These are phyloP conservation scores for Thermothielavioides terrestris DNA, from an alignment of 495 filamentous ascomycete genomes.

Conservation along the genomic window DNA sequence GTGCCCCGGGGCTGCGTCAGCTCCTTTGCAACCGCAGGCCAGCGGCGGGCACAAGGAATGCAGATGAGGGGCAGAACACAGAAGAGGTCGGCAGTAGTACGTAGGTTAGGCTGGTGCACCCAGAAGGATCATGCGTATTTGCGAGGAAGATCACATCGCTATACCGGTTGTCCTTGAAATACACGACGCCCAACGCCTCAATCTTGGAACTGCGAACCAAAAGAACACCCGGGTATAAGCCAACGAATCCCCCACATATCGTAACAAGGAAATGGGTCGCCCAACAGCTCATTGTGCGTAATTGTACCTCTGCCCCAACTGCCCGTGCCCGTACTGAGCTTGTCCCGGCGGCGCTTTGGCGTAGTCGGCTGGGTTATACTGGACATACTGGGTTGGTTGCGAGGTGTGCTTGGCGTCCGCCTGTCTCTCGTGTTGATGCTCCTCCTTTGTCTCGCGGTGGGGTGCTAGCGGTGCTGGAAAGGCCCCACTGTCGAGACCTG, in stretches of 20 bases:
- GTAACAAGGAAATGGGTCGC: no score
- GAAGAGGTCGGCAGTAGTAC: no score
- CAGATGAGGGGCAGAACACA: no score
- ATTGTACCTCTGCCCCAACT: conserved; percentile 8
- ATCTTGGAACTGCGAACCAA: neutral
- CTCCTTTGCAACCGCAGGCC: no score
- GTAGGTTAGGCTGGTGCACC: no score
- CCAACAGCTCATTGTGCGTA: conserved; percentile 8
- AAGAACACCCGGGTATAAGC: conserved; percentile 12
- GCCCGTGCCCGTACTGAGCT: conserved; percentile 11
- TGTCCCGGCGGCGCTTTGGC: conserved; percentile 17
- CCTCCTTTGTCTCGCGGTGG: conserved; percentile 34
- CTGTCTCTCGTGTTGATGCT: conserved; percentile 26
- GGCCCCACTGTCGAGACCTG: conserved; percentile 29
- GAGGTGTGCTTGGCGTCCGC: conserved; percentile 13
- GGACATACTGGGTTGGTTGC: conserved; percentile 21
- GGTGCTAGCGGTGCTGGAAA: conserved; percentile 29
- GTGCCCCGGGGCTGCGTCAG: no score
- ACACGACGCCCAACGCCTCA: neutral
- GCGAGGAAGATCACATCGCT: no score
- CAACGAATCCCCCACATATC: neutral
- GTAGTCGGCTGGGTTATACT: conserved; percentile 40
- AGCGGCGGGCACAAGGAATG: no score
- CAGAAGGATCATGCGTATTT: no score
- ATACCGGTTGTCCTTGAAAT: neutral